phyloP scores from a whole-genome alignment of 305 asterid species.

The Withania somnifera region DNA sequence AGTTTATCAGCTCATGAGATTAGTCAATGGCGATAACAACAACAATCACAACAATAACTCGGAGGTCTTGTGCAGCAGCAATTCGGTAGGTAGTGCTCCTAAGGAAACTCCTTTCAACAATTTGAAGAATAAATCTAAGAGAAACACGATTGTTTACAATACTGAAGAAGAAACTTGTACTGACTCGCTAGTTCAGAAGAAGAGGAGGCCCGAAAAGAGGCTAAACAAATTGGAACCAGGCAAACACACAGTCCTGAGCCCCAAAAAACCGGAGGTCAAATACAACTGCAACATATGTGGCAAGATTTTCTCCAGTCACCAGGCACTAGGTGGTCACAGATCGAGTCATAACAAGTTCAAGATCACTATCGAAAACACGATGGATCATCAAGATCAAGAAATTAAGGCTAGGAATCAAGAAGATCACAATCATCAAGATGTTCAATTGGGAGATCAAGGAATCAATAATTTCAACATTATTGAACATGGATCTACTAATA shows the following conservation, averaged over 20 bases:
- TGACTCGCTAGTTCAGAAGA: background rate
- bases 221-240: background rate
- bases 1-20: slow-evolving; percentile 13
- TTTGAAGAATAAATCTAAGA: background rate
- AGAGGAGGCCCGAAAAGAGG: background rate
- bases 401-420: background rate
- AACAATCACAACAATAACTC: background rate
- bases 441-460: background rate
- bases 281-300: slow-evolving; percentile 24
- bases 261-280: slow-evolving; percentile 1
- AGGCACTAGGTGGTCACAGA: slow-evolving; percentile 53
- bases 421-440: background rate
- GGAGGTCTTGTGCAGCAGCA: background rate
- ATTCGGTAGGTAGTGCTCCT: background rate
- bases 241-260: background rate
- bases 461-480: background rate
- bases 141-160: background rate
- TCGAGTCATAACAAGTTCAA: slow-evolving; percentile 44
- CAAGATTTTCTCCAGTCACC: slow-evolving; percentile 19
- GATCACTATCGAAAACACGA: slow-evolving; percentile 16
- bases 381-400: background rate
- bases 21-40: slow-evolving; percentile 1
- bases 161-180: background rate
- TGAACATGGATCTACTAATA: too few relatives aligned
- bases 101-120: background rate